Base-by-base conservation (phyloP, 441 rosid species). In the Pelargonium australe region DNA sequence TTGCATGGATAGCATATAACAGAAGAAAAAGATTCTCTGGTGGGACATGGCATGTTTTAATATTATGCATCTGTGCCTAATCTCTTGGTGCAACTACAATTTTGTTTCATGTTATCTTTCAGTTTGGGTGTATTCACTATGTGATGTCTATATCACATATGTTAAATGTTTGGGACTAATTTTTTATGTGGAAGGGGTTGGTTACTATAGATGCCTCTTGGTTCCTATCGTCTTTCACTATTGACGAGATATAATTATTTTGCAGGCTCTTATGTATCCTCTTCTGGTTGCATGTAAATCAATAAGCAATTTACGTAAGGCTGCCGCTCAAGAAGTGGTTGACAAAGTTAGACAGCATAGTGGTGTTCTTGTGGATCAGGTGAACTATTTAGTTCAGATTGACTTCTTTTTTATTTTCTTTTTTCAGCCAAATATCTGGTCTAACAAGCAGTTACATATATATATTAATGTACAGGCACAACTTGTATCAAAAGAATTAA, bases 211-310 rank as follows among this genome's bases (percentile, higher is more conserved):
- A 61, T 23, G 28, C 40, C 37, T 61, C 64, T 61, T 23, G 64
- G 64, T 61, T 61, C 41, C 16, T 66, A 17, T 65, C 19, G 28
- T 16, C 16, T 65, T 28, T 25, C 23, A 13, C 12, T 17, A 13
- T 58, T 47, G 43, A 64, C 58, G 12, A 14, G 55, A 68, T 61
- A 20, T 43, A 13, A 53, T n/a, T 72, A 51, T 75, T 72, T 73
- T 68, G 70, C 87, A 95, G 99, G 99, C 98, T 69, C 97, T 95
- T 68, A 95, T 95, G 98, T 95, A 93, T 76, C 98, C 99, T 65
- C 98, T 95, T 80, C 94, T 95, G 14, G 99, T 95, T 75, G 99
- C 99, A 3, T 95, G 97, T 74, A 95, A 95, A 83, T 95, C 99
- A 70, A 87, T 89, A 77, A 95, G 99, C 86, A 92, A 85, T 82